Conservation (phyloP, 768 basidiomycete species). For the Ephemerocybe angulata region DNA sequence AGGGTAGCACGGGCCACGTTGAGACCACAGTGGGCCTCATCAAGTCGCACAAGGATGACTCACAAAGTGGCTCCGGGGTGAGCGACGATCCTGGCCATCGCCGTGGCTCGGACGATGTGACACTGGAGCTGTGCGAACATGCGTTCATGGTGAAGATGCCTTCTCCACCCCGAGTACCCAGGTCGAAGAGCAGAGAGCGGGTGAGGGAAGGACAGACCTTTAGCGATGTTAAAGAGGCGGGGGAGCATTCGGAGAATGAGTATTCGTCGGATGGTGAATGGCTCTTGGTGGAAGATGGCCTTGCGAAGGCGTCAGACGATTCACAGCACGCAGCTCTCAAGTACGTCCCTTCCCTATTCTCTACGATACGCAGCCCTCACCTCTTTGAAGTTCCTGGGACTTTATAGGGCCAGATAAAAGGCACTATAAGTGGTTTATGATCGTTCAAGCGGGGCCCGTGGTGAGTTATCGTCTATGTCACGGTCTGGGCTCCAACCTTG, state of each 20-base stretch:
- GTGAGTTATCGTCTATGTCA: too few relatives aligned
- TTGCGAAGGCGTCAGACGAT: too few relatives aligned
- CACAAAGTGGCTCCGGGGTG: too few relatives aligned
- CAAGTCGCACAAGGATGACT: conserved; percentile 18
- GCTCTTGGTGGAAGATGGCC: background rate
- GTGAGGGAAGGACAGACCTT: background rate
- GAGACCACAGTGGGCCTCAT: conserved; percentile 32
- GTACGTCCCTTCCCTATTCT: background rate
- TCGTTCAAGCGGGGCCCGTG: too few relatives aligned
- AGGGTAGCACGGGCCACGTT: conserved; percentile 26
- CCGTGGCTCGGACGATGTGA: conserved; percentile 11
- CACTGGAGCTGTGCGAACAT: conserved; percentile 10
- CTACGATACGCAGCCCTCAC: background rate
- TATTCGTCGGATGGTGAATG: conserved; percentile 9
- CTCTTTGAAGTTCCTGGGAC: conserved; percentile 31
- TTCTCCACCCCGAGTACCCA: background rate
- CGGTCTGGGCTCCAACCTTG: too few relatives aligned
- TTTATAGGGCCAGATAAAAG: conserved; percentile 33
- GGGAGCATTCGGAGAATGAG: background rate
- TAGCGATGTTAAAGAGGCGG: background rate
- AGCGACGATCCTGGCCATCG: conserved; percentile 20
- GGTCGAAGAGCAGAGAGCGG: background rate
- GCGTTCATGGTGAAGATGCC: background rate
- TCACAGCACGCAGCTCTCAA: too few relatives aligned
- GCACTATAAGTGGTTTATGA: conserved; percentile 37